Evolutionary conservation across 2,329 filamentous ascomycete genomes (phyloP).

Genomic region (Cladobotryum mycophilum): DNA sequence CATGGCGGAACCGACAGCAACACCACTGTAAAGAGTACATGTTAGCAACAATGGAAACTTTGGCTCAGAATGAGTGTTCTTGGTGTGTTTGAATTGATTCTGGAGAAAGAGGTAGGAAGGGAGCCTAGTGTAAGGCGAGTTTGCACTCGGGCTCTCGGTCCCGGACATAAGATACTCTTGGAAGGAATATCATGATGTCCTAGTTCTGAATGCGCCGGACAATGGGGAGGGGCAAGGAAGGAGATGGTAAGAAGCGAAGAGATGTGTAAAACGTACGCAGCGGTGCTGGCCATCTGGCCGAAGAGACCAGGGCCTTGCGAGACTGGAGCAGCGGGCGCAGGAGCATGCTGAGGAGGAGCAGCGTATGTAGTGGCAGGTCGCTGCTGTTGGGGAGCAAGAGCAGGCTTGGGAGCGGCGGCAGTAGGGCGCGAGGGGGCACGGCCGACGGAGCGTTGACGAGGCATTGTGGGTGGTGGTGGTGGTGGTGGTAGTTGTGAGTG

Average conservation of each 20-base stretch:
- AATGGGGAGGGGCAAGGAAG: neutral
- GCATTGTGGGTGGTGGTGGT: conserved; percentile 47
- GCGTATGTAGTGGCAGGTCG: conserved; percentile 66
- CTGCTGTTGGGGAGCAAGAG: conserved; percentile 54
- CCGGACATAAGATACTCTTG: too few relatives aligned
- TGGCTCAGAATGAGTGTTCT: too few relatives aligned
- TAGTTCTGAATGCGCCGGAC: neutral
- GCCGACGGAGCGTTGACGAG: conserved; percentile 69
- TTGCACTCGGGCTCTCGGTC: too few relatives aligned
- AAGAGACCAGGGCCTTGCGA: conserved; percentile 78
- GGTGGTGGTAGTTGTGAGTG: conserved; percentile 13
- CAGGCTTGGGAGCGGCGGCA: conserved; percentile 53
- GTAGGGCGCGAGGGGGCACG: conserved; percentile 62
- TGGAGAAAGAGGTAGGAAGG: too few relatives aligned
- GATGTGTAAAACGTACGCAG: conserved; percentile 66
- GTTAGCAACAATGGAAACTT: neutral
- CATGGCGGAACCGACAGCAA: conserved; percentile 90
- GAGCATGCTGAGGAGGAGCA: conserved; percentile 37
- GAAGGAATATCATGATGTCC: too few relatives aligned
- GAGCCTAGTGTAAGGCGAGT: too few relatives aligned
- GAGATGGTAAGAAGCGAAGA: neutral
- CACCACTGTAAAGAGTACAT: conserved; percentile 58
- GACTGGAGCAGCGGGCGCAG: conserved; percentile 41
- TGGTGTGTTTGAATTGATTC: too few relatives aligned
- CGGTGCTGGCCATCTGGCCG: conserved; percentile 94